Base-by-base conservation (phyloP, 2,329 filamentous ascomycete species). In the Plenodomus biglobosus region DNA sequence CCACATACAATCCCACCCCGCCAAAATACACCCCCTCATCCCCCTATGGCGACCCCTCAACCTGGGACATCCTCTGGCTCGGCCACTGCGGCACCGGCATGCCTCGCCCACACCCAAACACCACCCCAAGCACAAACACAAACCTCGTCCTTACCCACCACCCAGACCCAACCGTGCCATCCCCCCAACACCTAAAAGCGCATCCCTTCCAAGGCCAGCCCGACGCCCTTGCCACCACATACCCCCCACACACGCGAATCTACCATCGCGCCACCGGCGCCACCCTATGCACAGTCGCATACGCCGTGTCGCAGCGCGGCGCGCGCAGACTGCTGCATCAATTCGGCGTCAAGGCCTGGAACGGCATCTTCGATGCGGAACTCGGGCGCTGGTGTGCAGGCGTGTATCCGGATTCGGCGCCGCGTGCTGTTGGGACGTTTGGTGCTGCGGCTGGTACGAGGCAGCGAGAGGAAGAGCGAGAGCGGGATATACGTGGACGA, bases 51-150 rank as follows among this genome's bases (percentile, higher is more conserved):
- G 69, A 72, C 46, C 61, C 64, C 16, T 24, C 53, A 18, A 46
- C 69, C 37, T 75, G 73, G 73, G 73, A 75, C 46, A 55, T 75
- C 30, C 62, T 75, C 21, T 73, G 71, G 71, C 64, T 73, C 8
- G 73, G 73, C 15, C 64, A 67, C 46, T 67, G 64, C 51, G 64
- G 64, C 24, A 54, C 60, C 19, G 62, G 62, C 27, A 62, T 67
- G 39, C 62, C 64, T 10, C 62, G 64, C n/a, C 50, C 57, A 37
- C 44, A 30, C 18, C 42, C 4, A 35, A 34, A 24, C 3, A 32
- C 15, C 44, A 34, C 22, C 32, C 40, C 24, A 40, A 13, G 17
- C 27, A 13, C n/a, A 41, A 44, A 32, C 30, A 38, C 41, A 53
- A 63, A 58, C 41, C 35, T 62, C 10, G 35, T 66, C 34, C 49